Evolutionary conservation across 2,329 filamentous ascomycete genomes (phyloP).

Genomic region (Pseudonectria foliicola): DNA sequence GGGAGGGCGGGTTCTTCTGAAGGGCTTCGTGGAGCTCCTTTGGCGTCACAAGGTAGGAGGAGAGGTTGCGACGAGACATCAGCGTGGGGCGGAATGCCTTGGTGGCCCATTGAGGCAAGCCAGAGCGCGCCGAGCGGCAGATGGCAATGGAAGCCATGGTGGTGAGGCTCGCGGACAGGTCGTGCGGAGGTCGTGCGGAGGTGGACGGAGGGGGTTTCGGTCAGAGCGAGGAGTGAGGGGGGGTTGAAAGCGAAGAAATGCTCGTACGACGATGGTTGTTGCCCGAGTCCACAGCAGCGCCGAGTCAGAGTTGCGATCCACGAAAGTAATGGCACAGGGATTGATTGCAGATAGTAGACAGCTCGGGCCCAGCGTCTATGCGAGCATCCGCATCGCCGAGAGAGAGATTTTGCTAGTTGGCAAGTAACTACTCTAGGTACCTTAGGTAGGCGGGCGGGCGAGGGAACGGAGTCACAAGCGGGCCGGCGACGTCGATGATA

Average conservation of each 20-base stretch:
- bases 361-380: slow-evolving; percentile 16
- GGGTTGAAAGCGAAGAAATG: too few relatives aligned
- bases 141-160: slow-evolving; percentile 38
- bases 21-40: slow-evolving; percentile 75
- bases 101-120: slow-evolving; percentile 30
- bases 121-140: slow-evolving; percentile 35
- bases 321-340: neutral
- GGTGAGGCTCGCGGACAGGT: slow-evolving; percentile 4
- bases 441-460: slow-evolving; percentile 7
- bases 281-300: too few relatives aligned
- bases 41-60: slow-evolving; percentile 80
- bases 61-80: slow-evolving; percentile 41
- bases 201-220: slow-evolving; percentile 8
- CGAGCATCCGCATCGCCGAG: slow-evolving; percentile 17
- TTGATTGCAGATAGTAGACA: slow-evolving; percentile 12
- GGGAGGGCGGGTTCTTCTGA: slow-evolving; percentile 70
- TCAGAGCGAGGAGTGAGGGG: slow-evolving; percentile 10
- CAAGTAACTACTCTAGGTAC: too few relatives aligned
- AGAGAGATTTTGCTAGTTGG: slow-evolving; percentile 2
- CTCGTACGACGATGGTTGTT: too few relatives aligned
- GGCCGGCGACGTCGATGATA: slow-evolving; percentile 18
- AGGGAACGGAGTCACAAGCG: slow-evolving; percentile 17
- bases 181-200: slow-evolving; percentile 7
- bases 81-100: slow-evolving; percentile 25
- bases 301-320: too few relatives aligned